Percentiles rank a stretch among this genome's conserved stretches.
Evolutionary conservation across 225 moss, liverwort and hornwort genomes (phyloP).

Genomic region (Pseudisothecium myosuroides): DNA sequence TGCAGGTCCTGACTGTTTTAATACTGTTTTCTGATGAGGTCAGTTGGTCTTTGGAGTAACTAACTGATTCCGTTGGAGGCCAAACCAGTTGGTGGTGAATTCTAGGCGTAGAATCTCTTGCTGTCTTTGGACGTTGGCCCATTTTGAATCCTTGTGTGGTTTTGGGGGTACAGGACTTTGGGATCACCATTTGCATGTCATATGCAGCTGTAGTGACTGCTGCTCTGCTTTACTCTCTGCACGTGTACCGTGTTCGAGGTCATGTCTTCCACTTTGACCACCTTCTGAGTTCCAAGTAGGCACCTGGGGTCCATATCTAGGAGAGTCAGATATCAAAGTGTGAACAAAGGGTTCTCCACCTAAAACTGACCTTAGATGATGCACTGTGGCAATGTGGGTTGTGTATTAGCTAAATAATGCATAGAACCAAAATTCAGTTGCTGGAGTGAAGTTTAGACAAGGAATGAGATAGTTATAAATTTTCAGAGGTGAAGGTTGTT

Average conservation of each 20-base stretch:
- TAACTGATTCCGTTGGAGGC: too few species aligned
- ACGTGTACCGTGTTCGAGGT: constrained; percentile 54
- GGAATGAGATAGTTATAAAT: neutral
- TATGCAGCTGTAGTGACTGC: constrained; percentile 58
- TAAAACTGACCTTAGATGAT: neutral
- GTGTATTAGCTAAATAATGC: neutral
- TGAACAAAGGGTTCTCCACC: neutral
- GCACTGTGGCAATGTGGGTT: neutral
- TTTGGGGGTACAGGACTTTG: constrained; percentile 53
- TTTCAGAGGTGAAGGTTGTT: neutral
- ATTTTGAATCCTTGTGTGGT: neutral
- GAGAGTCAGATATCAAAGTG: neutral
- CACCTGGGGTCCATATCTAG: neutral
- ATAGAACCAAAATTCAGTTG: neutral
- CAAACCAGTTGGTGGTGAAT: neutral
- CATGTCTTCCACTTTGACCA: constrained; percentile 75
- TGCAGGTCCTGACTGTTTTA: neutral
- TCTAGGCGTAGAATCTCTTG: neutral
- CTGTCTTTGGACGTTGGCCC: neutral
- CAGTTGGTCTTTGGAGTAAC: too few species aligned
- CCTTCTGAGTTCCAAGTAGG: constrained; percentile 19
- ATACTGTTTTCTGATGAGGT: neutral
- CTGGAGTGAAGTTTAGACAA: neutral
- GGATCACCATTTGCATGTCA: constrained; percentile 58
- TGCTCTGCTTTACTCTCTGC: constrained; percentile 54